Conservation (phyloP, 2,329 filamentous ascomycete species). For the Aquanectria penicillioides region DNA sequence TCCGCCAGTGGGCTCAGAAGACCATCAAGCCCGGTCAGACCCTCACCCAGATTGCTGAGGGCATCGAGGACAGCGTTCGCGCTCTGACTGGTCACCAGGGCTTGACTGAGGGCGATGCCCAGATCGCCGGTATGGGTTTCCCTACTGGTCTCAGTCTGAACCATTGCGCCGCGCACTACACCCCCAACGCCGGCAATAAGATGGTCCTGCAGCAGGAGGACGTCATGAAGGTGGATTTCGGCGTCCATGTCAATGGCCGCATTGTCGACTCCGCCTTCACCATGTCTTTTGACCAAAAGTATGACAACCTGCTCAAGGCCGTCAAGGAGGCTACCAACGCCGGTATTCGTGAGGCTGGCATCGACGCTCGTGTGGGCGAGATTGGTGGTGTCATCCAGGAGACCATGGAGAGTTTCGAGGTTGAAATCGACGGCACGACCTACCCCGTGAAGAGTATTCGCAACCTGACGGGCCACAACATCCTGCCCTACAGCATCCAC, state of each 20-base stretch:
- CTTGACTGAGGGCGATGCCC: slow-evolving; percentile 79
- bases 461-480: slow-evolving; percentile 90
- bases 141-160: slow-evolving; percentile 86
- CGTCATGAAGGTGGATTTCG: slow-evolving; percentile 86
- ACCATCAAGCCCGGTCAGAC: slow-evolving; percentile 84
- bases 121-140: slow-evolving; percentile 86
- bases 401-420: slow-evolving; percentile 92
- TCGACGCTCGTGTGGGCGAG: slow-evolving; percentile 89
- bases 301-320: slow-evolving; percentile 78
- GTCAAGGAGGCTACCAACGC: slow-evolving; percentile 85
- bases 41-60: slow-evolving; percentile 83
- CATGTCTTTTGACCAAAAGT: slow-evolving; percentile 77
- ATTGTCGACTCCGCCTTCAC: slow-evolving; percentile 88
- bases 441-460: slow-evolving; percentile 86
- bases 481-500: slow-evolving; percentile 89
- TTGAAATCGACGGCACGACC: slow-evolving; percentile 81
- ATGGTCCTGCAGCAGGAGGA: slow-evolving; percentile 76
- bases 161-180: slow-evolving; percentile 87
- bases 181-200: slow-evolving; percentile 87
- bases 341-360: slow-evolving; percentile 85
- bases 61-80: slow-evolving; percentile 86
- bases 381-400: slow-evolving; percentile 88
- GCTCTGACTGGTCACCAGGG: slow-evolving; percentile 81
- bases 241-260: slow-evolving; percentile 81
- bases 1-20: slow-evolving; percentile 84